These are phyloP conservation scores for Polyrhizophydium stewartii DNA, from an alignment of 371 early-diverging fungal species.

Conservation along the genomic window DNA sequence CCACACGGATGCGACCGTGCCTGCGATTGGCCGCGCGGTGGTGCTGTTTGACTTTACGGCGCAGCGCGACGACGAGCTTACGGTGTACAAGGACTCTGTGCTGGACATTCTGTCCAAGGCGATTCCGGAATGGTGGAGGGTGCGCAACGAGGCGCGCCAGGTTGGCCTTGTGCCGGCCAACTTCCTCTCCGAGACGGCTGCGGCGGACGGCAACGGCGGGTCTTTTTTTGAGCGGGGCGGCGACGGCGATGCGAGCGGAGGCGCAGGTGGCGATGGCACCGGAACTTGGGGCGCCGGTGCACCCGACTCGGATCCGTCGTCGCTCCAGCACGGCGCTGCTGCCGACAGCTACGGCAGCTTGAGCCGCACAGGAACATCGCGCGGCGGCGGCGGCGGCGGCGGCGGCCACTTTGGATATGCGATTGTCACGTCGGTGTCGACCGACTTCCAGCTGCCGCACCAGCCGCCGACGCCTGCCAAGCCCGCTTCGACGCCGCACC, in stretches of 20 bases:
- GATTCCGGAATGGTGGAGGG: slow-evolving; percentile 39
- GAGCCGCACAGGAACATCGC: too few species aligned
- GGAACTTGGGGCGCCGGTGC: too few species aligned
- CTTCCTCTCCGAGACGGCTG: slow-evolving; percentile 23
- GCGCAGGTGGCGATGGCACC: background rate
- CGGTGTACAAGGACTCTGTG: slow-evolving; percentile 17
- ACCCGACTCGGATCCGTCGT: too few species aligned
- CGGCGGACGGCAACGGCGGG: too few species aligned
- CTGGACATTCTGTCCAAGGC: slow-evolving; percentile 24
- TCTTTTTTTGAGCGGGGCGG: background rate
- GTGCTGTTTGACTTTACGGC: slow-evolving; percentile 32
- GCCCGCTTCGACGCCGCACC: too few species aligned
- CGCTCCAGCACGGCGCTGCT: too few species aligned
- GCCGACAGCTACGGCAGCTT: too few species aligned
- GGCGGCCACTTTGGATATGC: too few species aligned
- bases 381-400: too few species aligned
- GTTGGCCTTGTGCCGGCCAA: slow-evolving; percentile 32
- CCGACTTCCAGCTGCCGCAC: too few species aligned
- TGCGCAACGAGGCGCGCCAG: slow-evolving; percentile 19
- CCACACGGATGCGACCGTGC: background rate
- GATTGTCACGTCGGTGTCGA: too few species aligned
- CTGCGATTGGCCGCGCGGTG: slow-evolving; percentile 16
- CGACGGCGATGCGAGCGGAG: background rate
- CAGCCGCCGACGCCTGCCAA: too few species aligned
- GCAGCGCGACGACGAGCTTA: slow-evolving; percentile 30